phyloP scores from a whole-genome alignment of 140 eudicot genomes.

The Stevia rebaudiana region DNA sequence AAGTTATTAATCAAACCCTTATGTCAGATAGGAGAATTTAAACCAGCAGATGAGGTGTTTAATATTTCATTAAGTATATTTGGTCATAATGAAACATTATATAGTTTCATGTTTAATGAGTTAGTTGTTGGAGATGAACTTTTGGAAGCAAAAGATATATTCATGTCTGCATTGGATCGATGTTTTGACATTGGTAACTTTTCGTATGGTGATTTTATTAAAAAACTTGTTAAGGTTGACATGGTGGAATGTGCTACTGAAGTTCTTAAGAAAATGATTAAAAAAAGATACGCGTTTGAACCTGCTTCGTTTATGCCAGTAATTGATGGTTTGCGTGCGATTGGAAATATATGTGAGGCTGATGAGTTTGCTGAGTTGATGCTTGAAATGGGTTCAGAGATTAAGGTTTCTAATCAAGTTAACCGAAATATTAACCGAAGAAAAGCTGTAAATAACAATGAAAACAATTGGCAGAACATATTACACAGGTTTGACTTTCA shows the following conservation, averaged over 20 bases:
- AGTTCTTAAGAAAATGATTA: constrained; percentile 52
- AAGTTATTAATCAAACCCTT: constrained; percentile 56
- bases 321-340: constrained; percentile 53
- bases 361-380: constrained; percentile 79
- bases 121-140: constrained; percentile 69
- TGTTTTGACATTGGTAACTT: constrained; percentile 54
- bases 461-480: constrained; percentile 51
- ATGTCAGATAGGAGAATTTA: constrained; percentile 75
- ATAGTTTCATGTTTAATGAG: constrained; percentile 70
- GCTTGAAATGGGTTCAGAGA: constrained; percentile 66
- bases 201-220: constrained; percentile 59
- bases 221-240: constrained; percentile 55
- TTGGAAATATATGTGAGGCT: constrained; percentile 63
- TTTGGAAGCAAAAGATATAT: constrained; percentile 58
- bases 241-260: constrained; percentile 50
- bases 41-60: constrained; percentile 77
- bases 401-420: constrained; percentile 38
- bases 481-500: constrained; percentile 53
- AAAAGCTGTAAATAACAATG: constrained; percentile 23
- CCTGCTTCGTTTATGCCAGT: constrained; percentile 81
- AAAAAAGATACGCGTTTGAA: constrained; percentile 59
- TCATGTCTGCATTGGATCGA: constrained; percentile 64
- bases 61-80: constrained; percentile 42
- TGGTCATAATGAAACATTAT: constrained; percentile 66
- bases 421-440: constrained; percentile 21